Evolutionary conservation across 352 stramenopile species (phyloP).

Genomic region (Phytophthora melonis): DNA sequence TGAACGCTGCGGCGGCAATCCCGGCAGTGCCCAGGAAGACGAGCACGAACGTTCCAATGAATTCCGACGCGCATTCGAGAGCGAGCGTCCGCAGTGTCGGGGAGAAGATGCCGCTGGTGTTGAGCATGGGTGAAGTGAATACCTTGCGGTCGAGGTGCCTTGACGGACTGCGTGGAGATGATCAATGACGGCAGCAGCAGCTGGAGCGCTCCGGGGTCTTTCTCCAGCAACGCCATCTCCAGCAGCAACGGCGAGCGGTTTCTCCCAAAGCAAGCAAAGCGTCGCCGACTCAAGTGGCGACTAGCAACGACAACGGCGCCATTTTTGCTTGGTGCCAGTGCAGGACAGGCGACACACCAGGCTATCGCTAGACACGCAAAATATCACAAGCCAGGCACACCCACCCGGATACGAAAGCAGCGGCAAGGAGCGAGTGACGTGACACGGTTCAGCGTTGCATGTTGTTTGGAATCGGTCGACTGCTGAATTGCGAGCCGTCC

Average conservation of each 20-base stretch:
- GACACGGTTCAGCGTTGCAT: slow-evolving; percentile 2
- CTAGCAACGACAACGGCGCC: slow-evolving; percentile 2
- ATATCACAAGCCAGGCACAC: slow-evolving; percentile 7
- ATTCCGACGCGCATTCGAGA: slow-evolving; percentile 50
- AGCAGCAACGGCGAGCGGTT: slow-evolving; percentile 15
- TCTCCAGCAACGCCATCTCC: slow-evolving; percentile 22
- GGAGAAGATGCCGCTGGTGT: slow-evolving; percentile 22
- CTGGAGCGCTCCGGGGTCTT: slow-evolving; percentile 12
- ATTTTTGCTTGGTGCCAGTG: slow-evolving; percentile 7
- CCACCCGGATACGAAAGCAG: slow-evolving; percentile 5
- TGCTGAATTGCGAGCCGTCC: slow-evolving; percentile 16
- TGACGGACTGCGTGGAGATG: slow-evolving; percentile 17
- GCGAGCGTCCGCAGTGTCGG: slow-evolving; percentile 33
- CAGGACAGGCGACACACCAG: slow-evolving; percentile 29
- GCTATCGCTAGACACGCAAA: slow-evolving; percentile 20
- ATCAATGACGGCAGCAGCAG: slow-evolving; percentile 12
- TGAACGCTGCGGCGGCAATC: slow-evolving; percentile 31
- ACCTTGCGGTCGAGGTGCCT: slow-evolving; percentile 5
- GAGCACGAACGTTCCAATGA: slow-evolving; percentile 50
- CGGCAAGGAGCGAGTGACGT: slow-evolving; percentile 20
- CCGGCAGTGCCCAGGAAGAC: slow-evolving; percentile 49
- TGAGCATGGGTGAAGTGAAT: slow-evolving; percentile 11
- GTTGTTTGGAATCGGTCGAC: slow-evolving; percentile 13
- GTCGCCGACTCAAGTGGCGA: slow-evolving; percentile 27
- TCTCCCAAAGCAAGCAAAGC: slow-evolving; percentile 28